These are phyloP conservation scores for Aspergillus wentii DNA, from an alignment of 495 filamentous ascomycete species.

Conservation along the genomic window DNA sequence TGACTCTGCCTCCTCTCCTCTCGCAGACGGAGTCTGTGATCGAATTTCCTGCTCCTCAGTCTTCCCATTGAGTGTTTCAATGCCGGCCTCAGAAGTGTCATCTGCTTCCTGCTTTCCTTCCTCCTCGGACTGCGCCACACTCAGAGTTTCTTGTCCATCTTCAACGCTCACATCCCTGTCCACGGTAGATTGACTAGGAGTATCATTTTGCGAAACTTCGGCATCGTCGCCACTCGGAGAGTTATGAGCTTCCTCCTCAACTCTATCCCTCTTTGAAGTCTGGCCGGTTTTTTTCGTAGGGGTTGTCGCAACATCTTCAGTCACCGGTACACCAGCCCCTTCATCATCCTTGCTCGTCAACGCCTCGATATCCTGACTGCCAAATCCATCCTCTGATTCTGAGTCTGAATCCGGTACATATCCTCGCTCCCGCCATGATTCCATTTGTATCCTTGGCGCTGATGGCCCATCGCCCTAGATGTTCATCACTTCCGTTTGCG, in stretches of 20 bases:
- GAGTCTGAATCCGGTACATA: conserved; percentile 61
- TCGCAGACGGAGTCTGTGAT: no score
- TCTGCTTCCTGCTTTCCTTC: no score
- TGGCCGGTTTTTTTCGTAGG: conserved; percentile 1
- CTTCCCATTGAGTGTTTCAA: no score
- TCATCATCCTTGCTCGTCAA: conserved; percentile 5
- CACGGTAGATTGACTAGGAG: no score
- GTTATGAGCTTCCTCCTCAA: background rate
- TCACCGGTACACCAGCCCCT: background rate
- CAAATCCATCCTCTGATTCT: conserved; percentile 52
- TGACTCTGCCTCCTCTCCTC: background rate
- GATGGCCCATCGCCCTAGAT: conserved; percentile 37
- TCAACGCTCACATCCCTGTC: no score
- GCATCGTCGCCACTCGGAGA: no score
- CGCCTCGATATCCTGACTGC: conserved; percentile 25
- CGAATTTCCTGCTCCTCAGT: background rate
- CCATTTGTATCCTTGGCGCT: conserved; percentile 45
- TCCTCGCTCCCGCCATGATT: conserved; percentile 57
- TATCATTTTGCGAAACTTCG: no score
- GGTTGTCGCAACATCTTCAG: conserved; percentile 14
- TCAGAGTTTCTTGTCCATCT: no score
- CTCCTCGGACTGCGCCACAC: no score
- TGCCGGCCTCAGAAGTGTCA: no score
- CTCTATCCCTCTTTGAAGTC: background rate
- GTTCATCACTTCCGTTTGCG: conserved; percentile 19